Evolutionary conservation across 2,329 filamentous ascomycete species (phyloP), one percentile per base, ranked within the genome.

Genomic region (Rhynchosporium agropyri): DNA sequence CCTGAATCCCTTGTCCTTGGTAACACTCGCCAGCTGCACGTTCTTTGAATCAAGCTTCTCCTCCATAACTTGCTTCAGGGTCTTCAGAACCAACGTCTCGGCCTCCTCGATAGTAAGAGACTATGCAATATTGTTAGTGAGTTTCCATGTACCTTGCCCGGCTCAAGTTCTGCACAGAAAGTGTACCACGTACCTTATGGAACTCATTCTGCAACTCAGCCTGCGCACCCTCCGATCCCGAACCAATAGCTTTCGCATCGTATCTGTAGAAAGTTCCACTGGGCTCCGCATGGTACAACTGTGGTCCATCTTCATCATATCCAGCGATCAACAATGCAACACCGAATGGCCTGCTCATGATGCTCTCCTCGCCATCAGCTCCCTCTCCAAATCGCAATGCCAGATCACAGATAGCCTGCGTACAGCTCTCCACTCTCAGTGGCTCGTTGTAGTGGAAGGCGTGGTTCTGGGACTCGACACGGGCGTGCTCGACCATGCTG

Each of bases 11-110:
- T 91, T 94, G 70, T 97, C 94, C 83, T 93, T 96, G 67, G 95
- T 99, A 63, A 99, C 95, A 76, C 94, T 98, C 60, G 95, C 95
- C 71, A 99, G 79, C 82, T 99, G 95, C 69, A 99, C 95, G 76
- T 99, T 99, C 86, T 99, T 99, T 68, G 92, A 86, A 77, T 99
- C 95, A 65, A 99, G 84, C 83, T 99, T 99, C 87, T 99, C 95
- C 81, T 99, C 95, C 95, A 99, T 99, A 71, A 99, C 95, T 81
- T 99, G 95, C 85, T 98, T 99, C 77, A 99, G 79, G 43, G 95
- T 99, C 86, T 98, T 98, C 74, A 99, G 83, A 58, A 97, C 93
- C 69, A 99, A 81, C 3, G 93, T 95, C 81, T 99, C 95, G 63
- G 95, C 95, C 76, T 99, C 95, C 62, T 85, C 82, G 67, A 99